A percentile compares a stretch with the other conserved stretches of the same genome.
These are phyloP conservation scores for Dipteronia dyeriana DNA, from an alignment of 345 rosid genomes.

Conservation along the genomic window DNA sequence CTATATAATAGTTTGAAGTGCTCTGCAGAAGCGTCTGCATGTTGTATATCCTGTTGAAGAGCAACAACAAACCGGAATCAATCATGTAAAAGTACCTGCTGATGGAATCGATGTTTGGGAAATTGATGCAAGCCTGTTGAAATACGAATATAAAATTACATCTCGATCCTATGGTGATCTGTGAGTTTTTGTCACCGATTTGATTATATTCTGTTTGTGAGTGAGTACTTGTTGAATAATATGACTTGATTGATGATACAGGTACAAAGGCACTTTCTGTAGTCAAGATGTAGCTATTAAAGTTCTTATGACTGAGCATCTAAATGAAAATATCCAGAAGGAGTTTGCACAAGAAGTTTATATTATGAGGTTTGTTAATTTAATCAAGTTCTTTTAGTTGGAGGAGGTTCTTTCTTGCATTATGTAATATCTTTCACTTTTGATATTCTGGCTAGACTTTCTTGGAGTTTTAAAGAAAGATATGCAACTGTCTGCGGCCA, in stretches of 20 bases:
- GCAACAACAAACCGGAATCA: constrained; percentile 34
- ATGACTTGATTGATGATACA: constrained; percentile 26
- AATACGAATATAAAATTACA: constrained; percentile 44
- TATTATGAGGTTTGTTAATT: constrained; percentile 49
- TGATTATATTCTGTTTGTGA: constrained; percentile 13
- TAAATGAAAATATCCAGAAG: constrained; percentile 36
- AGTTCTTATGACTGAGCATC: constrained; percentile 44
- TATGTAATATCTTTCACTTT: not conserved
- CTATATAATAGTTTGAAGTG: constrained; percentile 30
- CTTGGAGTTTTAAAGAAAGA: not conserved
- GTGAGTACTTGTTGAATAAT: constrained; percentile 5
- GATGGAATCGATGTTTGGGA: constrained; percentile 60
- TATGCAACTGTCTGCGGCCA: not conserved
- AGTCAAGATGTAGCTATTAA: constrained; percentile 62
- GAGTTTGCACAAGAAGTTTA: constrained; percentile 60
- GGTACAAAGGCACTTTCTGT: constrained; percentile 52
- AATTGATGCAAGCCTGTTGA: constrained; percentile 49
- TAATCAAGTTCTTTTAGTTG: not conserved
- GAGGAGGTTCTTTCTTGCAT: not conserved
- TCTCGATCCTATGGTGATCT: constrained; percentile 49
- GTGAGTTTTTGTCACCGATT: constrained; percentile 33
- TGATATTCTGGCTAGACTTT: not conserved
- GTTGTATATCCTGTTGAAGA: constrained; percentile 27
- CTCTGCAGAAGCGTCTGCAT: constrained; percentile 47
- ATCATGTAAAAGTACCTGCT: constrained; percentile 37